phyloP scores from a whole-genome alignment of 2,329 filamentous ascomycete genomes.

The Pyricularia sp. region DNA sequence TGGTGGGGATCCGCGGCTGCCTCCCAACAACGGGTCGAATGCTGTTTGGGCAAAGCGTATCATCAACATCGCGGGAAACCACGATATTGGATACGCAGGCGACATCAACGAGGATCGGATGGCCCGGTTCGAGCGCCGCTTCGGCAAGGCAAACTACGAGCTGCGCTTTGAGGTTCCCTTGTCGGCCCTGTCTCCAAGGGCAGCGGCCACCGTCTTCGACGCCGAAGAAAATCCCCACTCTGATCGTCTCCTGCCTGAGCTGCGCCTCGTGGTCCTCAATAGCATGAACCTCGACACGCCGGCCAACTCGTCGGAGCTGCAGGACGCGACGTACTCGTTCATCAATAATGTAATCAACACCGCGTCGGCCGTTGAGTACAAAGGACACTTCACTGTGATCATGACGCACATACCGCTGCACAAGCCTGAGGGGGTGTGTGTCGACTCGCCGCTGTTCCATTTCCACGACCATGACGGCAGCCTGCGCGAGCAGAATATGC shows the following conservation, averaged over 20 bases:
- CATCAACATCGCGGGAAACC: conserved; percentile 89
- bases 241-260: conserved; percentile 47
- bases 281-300: conserved; percentile 90
- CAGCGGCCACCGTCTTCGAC: conserved; percentile 31
- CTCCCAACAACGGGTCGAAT: conserved; percentile 33
- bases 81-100: conserved; percentile 93
- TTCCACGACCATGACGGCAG: conserved; percentile 63
- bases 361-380: conserved; percentile 49
- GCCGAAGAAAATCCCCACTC: conserved; percentile 33
- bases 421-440: conserved; percentile 73
- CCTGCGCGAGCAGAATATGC: conserved; percentile 83
- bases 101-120: conserved; percentile 73
- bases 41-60: conserved; percentile 61
- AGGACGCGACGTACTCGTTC: conserved; percentile 70
- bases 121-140: conserved; percentile 71
- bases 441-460: conserved; percentile 73
- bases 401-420: conserved; percentile 89
- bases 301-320: conserved; percentile 55
- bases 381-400: conserved; percentile 67
- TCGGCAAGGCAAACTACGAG: conserved; percentile 88
- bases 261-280: conserved; percentile 82
- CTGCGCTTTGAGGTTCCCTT: conserved; percentile 59
- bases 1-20: conserved; percentile 14
- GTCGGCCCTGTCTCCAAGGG: conserved; percentile 22
- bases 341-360: conserved; percentile 59